phyloP scores from a whole-genome alignment of 2,329 filamentous ascomycete genomes.

The Coniochaeta sp. region DNA sequence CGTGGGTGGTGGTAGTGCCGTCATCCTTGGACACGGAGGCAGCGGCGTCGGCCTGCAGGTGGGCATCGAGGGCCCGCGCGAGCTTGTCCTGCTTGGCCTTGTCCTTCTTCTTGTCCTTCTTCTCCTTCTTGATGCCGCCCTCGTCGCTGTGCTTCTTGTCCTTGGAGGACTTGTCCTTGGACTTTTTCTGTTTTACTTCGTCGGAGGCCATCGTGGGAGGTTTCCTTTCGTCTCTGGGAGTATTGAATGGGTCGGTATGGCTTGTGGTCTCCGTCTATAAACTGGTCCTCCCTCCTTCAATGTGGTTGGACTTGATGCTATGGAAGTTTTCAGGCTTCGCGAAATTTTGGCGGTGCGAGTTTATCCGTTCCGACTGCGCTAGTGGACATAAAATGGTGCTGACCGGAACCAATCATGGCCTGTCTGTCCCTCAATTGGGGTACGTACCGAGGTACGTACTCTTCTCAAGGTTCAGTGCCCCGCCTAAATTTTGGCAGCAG shows the following conservation, averaged over 20 bases:
- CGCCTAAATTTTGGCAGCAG: neutral
- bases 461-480: neutral
- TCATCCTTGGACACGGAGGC: conserved; percentile 32
- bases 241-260: no score
- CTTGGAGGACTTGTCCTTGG: conserved; percentile 38
- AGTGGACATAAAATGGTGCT: neutral
- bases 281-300: no score
- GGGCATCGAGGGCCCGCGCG: conserved; percentile 56
- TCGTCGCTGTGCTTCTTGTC: conserved; percentile 46
- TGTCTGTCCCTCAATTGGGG: neutral
- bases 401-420: neutral
- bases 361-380: neutral
- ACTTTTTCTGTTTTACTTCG: conserved; percentile 29
- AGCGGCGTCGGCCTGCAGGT: conserved; percentile 45
- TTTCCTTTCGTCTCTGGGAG: neutral
- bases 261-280: neutral
- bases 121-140: conserved; percentile 44
- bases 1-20: conserved; percentile 25
- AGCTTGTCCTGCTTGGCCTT: conserved; percentile 71
- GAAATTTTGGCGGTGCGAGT: conserved; percentile 3
- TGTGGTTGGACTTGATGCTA: neutral
- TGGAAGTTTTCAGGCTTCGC: conserved; percentile 1
- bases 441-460: neutral
- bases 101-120: conserved; percentile 59
- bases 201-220: conserved; percentile 13